Percentiles rank a stretch among this genome's conserved stretches.
These are phyloP conservation scores for Pholiota molesta DNA, from an alignment of 768 basidiomycete species.

Conservation along the genomic window DNA sequence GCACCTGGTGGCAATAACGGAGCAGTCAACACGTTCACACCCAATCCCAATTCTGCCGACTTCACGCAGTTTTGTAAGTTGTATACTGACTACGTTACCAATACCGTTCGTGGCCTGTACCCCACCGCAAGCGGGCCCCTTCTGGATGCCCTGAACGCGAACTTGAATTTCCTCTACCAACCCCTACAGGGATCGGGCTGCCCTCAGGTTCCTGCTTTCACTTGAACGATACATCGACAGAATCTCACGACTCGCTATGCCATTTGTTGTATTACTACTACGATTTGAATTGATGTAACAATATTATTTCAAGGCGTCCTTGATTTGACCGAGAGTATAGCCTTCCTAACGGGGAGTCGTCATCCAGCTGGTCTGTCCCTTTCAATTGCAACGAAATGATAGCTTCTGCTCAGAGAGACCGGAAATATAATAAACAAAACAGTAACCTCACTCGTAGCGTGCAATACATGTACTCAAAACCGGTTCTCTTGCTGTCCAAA, in stretches of 20 bases:
- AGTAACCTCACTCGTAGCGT: no score
- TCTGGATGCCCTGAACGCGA: slow-evolving; percentile 20
- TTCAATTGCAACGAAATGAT: no score
- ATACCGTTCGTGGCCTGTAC: slow-evolving; percentile 22
- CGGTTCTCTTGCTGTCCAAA: neutral
- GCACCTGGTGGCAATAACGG: slow-evolving; percentile 20
- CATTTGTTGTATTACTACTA: no score
- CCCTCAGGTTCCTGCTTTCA: slow-evolving; percentile 20
- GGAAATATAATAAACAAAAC: no score
- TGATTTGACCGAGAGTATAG: no score
- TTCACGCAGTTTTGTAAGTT: slow-evolving; percentile 20
- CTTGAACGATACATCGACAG: neutral
- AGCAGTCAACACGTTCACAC: slow-evolving; percentile 21
- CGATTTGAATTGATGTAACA: no score
- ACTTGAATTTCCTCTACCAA: slow-evolving; percentile 17
- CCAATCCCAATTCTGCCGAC: slow-evolving; percentile 21
- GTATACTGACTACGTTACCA: slow-evolving; percentile 25
- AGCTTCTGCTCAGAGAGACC: no score
- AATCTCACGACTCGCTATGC: no score
- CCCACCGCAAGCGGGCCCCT: slow-evolving; percentile 22
- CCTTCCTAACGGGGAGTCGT: no score
- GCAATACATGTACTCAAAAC: neutral
- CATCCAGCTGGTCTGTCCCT: no score
- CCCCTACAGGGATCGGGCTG: slow-evolving; percentile 12
- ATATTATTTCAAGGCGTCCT: no score